A percentile compares a stretch with the other conserved stretches of the same genome.
Evolutionary conservation across 169 alveolate species (phyloP).

Genomic region (Besnoitia besnoiti): DNA sequence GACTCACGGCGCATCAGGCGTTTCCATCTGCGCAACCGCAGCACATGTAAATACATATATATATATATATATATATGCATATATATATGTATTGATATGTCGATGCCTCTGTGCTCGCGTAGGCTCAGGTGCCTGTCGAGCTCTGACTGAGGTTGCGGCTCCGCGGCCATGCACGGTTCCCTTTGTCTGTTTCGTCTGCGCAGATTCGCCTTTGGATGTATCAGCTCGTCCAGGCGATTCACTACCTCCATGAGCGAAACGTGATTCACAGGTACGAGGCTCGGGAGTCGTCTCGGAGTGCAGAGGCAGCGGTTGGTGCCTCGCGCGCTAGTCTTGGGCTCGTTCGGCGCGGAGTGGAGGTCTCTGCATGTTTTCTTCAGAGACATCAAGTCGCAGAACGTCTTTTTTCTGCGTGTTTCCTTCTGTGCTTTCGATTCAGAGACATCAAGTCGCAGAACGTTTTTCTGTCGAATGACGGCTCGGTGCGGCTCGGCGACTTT

Average conservation of each 20-base stretch:
- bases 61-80: background rate
- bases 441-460: conserved; percentile 67
- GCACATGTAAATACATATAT: background rate
- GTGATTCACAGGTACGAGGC: conserved; percentile 56
- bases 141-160: background rate
- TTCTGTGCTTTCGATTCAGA: conserved; percentile 17
- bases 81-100: background rate
- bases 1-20: too few species aligned
- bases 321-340: too few species aligned
- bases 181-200: background rate
- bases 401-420: conserved; percentile 31
- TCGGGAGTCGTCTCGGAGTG: background rate
- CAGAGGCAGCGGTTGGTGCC: background rate
- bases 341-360: too few species aligned
- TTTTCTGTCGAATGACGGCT: conserved; percentile 50
- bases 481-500: conserved; percentile 59
- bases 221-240: conserved; percentile 62
- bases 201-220: conserved; percentile 49
- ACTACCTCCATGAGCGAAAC: conserved; percentile 60
- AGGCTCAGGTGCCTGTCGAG: too few species aligned
- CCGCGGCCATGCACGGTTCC: background rate
- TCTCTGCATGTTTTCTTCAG: conserved; percentile 18
- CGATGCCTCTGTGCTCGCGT: background rate
- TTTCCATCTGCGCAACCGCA: too few species aligned
- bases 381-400: conserved; percentile 56